A percentile compares a stretch with the other conserved stretches of the same genome.
Conservation (phyloP, 306 rosid genomes). For the Cicer chorassanicum region DNA sequence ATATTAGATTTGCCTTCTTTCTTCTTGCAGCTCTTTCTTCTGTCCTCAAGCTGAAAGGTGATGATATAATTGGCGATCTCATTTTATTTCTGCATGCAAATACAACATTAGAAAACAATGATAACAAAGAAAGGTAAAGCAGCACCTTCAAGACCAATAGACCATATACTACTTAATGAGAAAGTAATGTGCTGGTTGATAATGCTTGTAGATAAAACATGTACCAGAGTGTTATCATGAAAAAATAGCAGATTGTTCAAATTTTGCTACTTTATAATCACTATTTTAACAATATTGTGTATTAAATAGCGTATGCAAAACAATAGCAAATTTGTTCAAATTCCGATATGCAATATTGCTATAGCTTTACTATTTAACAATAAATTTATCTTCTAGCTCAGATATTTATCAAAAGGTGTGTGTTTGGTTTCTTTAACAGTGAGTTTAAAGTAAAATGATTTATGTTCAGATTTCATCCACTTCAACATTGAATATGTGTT, state of each 20-base stretch:
- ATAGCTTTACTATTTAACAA: too few relatives aligned
- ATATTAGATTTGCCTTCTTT: slow-evolving; percentile 68
- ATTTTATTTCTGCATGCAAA: slow-evolving; percentile 77
- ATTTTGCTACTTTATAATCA: too few relatives aligned
- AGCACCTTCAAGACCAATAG: neutral
- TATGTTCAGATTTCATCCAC: neutral
- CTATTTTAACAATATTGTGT: too few relatives aligned
- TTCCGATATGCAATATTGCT: too few relatives aligned
- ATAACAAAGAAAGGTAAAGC: neutral
- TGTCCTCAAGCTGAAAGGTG: slow-evolving; percentile 85
- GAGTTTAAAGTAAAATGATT: neutral
- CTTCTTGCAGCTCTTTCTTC: slow-evolving; percentile 93
- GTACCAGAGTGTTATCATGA: too few relatives aligned
- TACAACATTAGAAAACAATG: slow-evolving; percentile 49
- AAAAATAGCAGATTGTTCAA: too few relatives aligned
- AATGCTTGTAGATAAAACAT: too few relatives aligned
- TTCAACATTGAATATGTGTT: neutral
- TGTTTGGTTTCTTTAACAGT: neutral
- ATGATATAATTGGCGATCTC: slow-evolving; percentile 73
- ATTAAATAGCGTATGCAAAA: too few relatives aligned
- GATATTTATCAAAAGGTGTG: neutral
- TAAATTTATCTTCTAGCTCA: too few relatives aligned
- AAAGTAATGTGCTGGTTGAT: too few relatives aligned
- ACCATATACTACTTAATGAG: neutral
- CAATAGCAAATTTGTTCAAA: too few relatives aligned